Conservation (phyloP, 768 basidiomycete genomes). For the Cytidiella melzeri region DNA sequence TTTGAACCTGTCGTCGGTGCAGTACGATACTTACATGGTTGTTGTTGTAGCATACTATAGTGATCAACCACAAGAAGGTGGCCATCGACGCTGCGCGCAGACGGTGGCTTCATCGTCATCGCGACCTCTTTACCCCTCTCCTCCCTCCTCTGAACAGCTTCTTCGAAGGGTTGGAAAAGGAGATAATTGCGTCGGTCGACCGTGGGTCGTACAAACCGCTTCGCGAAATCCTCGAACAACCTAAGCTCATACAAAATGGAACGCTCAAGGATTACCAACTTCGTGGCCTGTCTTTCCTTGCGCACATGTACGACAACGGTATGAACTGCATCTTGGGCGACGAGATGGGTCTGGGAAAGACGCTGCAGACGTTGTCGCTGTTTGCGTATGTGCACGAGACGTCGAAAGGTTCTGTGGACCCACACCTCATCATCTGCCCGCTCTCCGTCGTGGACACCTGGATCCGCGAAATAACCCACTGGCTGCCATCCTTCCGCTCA, state of each 20-base stretch:
- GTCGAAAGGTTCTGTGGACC: conserved; percentile 41
- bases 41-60: conserved; percentile 33
- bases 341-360: conserved; percentile 66
- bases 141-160: conserved; percentile 35
- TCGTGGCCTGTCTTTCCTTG: conserved; percentile 59
- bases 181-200: conserved; percentile 20
- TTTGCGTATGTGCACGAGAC: conserved; percentile 63
- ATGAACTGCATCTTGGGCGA: conserved; percentile 73
- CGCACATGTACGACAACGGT: conserved; percentile 65
- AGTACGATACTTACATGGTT: not conserved
- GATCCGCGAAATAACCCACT: conserved; percentile 44
- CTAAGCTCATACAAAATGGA: conserved; percentile 45
- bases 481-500: conserved; percentile 45
- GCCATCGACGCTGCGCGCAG: conserved; percentile 36
- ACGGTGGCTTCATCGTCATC: conserved; percentile 41
- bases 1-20: not conserved
- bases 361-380: conserved; percentile 58
- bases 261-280: conserved; percentile 73
- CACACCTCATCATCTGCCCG: conserved; percentile 70
- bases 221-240: conserved; percentile 40
- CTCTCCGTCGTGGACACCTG: conserved; percentile 55
- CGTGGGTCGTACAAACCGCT: conserved; percentile 27
- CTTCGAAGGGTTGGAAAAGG: conserved; percentile 31
- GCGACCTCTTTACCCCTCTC: conserved; percentile 38
- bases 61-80: conserved; percentile 31